Conservation (phyloP, 257 asterid genomes). For the Rauvolfia tetraphylla region DNA sequence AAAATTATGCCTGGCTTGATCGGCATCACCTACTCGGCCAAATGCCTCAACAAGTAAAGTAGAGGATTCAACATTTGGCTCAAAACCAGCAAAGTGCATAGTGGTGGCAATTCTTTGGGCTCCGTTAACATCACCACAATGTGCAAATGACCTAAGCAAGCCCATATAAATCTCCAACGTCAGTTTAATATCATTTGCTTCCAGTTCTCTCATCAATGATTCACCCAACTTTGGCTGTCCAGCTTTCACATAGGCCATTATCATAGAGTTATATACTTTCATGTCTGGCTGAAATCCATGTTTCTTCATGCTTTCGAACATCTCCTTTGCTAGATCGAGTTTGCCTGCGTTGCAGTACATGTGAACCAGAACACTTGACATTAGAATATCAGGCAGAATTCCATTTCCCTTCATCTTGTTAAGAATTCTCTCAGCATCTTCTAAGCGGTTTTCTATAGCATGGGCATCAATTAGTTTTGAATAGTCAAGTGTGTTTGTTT, state of each 20-base stretch:
- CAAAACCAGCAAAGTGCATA: slow-evolving; percentile 53
- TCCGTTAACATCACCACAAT: slow-evolving; percentile 28
- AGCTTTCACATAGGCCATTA: slow-evolving; percentile 65
- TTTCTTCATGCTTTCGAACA: slow-evolving; percentile 42
- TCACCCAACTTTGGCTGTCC: slow-evolving; percentile 42
- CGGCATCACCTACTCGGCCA: slow-evolving; percentile 33
- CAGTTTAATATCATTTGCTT: slow-evolving; percentile 41
- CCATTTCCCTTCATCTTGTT: slow-evolving; percentile 69
- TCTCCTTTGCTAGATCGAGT: slow-evolving; percentile 47
- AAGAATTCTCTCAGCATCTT: slow-evolving; percentile 74
- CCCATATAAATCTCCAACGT: slow-evolving; percentile 60
- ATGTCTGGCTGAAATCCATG: slow-evolving; percentile 62
- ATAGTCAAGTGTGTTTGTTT: slow-evolving; percentile 63
- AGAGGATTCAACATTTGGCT: slow-evolving; percentile 46
- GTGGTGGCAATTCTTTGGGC: slow-evolving; percentile 41
- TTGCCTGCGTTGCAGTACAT: slow-evolving; percentile 73
- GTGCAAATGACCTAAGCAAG: slow-evolving; percentile 53
- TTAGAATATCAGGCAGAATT: slow-evolving; percentile 55
- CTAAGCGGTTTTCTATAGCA: slow-evolving; percentile 43
- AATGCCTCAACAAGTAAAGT: slow-evolving; percentile 59
- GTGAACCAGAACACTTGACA: slow-evolving; percentile 42
- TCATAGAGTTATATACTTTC: slow-evolving; percentile 53
- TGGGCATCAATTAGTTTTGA: slow-evolving; percentile 60
- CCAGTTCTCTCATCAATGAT: slow-evolving; percentile 56
- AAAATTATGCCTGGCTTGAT: slow-evolving; percentile 45